These are phyloP conservation scores for Naumovozyma baii DNA, from an alignment of 805 yeast species.

Conservation along the genomic window DNA sequence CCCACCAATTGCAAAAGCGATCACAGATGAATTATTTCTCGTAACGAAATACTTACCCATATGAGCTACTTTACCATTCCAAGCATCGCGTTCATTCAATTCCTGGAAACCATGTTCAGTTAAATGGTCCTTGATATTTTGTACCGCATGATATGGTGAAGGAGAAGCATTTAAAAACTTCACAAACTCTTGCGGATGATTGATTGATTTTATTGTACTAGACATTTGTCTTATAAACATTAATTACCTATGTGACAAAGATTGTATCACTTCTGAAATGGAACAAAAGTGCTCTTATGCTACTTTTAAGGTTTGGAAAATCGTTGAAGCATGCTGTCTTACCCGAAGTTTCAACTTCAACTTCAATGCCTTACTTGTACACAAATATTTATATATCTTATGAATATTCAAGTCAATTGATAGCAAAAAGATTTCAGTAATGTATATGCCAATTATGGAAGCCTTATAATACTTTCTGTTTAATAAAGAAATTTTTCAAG, in stretches of 20 bases:
- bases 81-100: constrained; percentile 57
- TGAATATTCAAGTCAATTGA: too few species aligned
- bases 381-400: too few species aligned
- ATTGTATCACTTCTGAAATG: too few species aligned
- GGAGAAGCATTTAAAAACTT: constrained; percentile 77
- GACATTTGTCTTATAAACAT: constrained; percentile 16
- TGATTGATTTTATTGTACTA: constrained; percentile 3
- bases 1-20: constrained; percentile 78
- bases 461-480: constrained; percentile 66
- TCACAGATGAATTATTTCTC: constrained; percentile 78
- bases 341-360: too few species aligned
- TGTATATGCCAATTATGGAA: too few species aligned
- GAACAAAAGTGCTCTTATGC: too few species aligned
- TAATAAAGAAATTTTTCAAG: constrained; percentile 72
- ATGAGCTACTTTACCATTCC: constrained; percentile 48
- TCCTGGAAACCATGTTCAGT: constrained; percentile 58
- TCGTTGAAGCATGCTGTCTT: too few species aligned
- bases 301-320: too few species aligned
- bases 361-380: too few species aligned
- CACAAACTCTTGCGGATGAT: constrained; percentile 46
- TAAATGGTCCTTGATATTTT: constrained; percentile 48
- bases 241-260: background rate
- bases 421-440: too few species aligned
- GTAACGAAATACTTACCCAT: constrained; percentile 76
- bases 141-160: constrained; percentile 90